Evolutionary conservation across 2,329 filamentous ascomycete genomes (phyloP), one percentile per base, ranked within the genome.

Genomic region (Penicillium sp.): DNA sequence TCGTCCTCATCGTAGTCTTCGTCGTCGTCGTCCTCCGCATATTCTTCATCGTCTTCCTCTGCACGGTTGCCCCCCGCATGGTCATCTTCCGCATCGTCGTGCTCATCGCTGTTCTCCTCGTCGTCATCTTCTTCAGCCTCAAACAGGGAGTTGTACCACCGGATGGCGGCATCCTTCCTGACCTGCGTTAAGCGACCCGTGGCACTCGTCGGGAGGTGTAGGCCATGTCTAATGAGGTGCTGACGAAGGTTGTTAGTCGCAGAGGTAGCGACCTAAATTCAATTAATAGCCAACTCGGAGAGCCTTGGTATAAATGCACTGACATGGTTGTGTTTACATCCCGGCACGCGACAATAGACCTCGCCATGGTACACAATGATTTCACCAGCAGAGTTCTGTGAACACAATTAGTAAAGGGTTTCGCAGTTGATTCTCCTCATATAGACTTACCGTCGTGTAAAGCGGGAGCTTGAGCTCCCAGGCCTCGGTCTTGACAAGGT

Each of bases 41-140:
- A 17, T 4, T 42, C 21, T 13, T 19, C n/a, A 4, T 45, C 27
- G 1, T 9, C n/a, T 2, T 45, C 6, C 13, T 31, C n/a, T 4
- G 3, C 27, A 8, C 13, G 3, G 4, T 13, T 12, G 0, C 17
- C 13, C 4, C 4, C 21, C 0, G 2, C 31, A 33, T 33, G 5
- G 13, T 42, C 7, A 8, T 8, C 23, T 2, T 43, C 23, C 8
- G 17, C 41, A 4, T 17, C 41, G 5, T 17, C 5, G 2, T 43
- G 8, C 3, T 10, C 12, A 9, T 3, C n/a, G n/a, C 31, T 13
- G 12, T 43, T 9, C 15, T 47, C 12, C 3, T 31, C 9, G 1
- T 21, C 12, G 3, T 21, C n/a, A 7, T 21, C 8, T n/a, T 45
- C n/a, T 47, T 47, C 29, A 8, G 19, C 27, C 27, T 33, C 12